Evolutionary conservation across 805 yeast genomes (phyloP).

Genomic region (Priceomyces castillae): DNA sequence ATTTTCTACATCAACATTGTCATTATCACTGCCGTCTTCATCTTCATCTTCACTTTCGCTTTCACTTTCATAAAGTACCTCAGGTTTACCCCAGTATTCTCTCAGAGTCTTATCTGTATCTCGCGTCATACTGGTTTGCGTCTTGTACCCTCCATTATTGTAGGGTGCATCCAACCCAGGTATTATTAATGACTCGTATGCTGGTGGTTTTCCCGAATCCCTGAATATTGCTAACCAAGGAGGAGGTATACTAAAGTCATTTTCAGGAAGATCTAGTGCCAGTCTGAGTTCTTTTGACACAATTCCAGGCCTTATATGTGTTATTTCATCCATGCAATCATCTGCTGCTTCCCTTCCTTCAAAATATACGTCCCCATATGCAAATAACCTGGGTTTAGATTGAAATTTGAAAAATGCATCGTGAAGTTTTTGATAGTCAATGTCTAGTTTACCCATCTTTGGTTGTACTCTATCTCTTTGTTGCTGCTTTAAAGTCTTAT

Average conservation of each 20-base stretch:
- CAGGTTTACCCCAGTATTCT: slow-evolving; percentile 36
- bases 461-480: slow-evolving; percentile 87
- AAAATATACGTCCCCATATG: slow-evolving; percentile 73
- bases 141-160: slow-evolving; percentile 32
- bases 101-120: slow-evolving; percentile 7
- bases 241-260: slow-evolving; percentile 46
- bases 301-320: slow-evolving; percentile 60
- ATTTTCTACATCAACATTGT: slow-evolving; percentile 42
- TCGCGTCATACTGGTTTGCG: slow-evolving; percentile 10
- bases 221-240: slow-evolving; percentile 81
- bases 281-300: slow-evolving; percentile 57
- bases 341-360: slow-evolving; percentile 66
- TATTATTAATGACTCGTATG: slow-evolving; percentile 63
- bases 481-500: slow-evolving; percentile 61
- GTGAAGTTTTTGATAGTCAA: slow-evolving; percentile 77
- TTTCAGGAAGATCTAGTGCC: slow-evolving; percentile 66
- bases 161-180: slow-evolving; percentile 45
- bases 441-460: slow-evolving; percentile 78
- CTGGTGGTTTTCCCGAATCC: slow-evolving; percentile 77
- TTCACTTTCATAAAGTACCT: slow-evolving; percentile 26
- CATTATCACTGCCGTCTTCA: slow-evolving; percentile 58
- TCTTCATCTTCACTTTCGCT: slow-evolving; percentile 28
- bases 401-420: slow-evolving; percentile 87
- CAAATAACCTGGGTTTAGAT: slow-evolving; percentile 63
- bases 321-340: slow-evolving; percentile 33